A percentile compares a stretch with the other conserved stretches of the same genome.
Evolutionary conservation across 2,329 filamentous ascomycete genomes (phyloP).

Genomic region (Pseudocercospora pini-densiflorae): DNA sequence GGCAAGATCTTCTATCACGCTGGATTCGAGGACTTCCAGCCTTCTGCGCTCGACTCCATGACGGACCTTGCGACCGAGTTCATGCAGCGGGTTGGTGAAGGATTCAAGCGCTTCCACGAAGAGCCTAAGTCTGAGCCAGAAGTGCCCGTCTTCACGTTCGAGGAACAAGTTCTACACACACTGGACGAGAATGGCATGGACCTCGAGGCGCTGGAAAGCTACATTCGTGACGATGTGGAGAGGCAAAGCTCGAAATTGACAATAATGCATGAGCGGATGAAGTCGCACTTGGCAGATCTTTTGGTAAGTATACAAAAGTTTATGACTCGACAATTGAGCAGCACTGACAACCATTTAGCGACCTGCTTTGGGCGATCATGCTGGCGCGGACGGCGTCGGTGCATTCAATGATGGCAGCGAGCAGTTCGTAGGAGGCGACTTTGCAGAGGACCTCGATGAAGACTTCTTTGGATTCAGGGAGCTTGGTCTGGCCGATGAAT

Average conservation of each 20-base stretch:
- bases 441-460: constrained; percentile 95
- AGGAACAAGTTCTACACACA: constrained; percentile 86
- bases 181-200: constrained; percentile 84
- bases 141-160: constrained; percentile 71
- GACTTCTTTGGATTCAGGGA: constrained; percentile 99
- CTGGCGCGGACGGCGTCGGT: constrained; percentile 79
- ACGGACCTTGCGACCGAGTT: constrained; percentile 90
- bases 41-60: constrained; percentile 86
- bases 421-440: constrained; percentile 95
- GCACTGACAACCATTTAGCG: constrained; percentile 53
- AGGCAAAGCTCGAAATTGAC: constrained; percentile 77
- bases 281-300: constrained; percentile 87
- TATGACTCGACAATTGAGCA: neutral
- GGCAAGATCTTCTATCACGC: constrained; percentile 95
- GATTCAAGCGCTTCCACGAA: constrained; percentile 82
- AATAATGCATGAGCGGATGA: constrained; percentile 93
- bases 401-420: constrained; percentile 97
- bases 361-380: constrained; percentile 77
- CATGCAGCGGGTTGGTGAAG: constrained; percentile 80
- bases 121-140: constrained; percentile 64
- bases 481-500: constrained; percentile 87
- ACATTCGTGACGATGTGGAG: constrained; percentile 93
- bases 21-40: constrained; percentile 96
- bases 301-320: constrained; percentile 53
- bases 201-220: constrained; percentile 78